Evolutionary conservation across 768 basidiomycete genomes (phyloP).

Genomic region (Fistulinella prunicolor): DNA sequence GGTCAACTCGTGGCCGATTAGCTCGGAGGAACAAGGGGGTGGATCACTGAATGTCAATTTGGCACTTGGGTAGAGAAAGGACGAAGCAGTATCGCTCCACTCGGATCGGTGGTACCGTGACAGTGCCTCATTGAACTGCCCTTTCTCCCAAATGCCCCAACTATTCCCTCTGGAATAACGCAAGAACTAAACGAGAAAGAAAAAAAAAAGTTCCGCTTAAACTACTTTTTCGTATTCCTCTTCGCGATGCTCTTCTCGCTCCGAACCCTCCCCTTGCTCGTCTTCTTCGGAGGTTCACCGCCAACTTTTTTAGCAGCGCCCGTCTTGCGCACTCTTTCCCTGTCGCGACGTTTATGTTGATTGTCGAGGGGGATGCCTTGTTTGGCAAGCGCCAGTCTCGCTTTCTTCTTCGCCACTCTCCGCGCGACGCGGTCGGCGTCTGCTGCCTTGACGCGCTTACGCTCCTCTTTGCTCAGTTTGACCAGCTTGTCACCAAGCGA

Average conservation of each 20-base stretch:
- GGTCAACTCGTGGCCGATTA: no score
- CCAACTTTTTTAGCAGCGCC: slow-evolving; percentile 22
- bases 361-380: slow-evolving; percentile 36
- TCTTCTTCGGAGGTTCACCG: slow-evolving; percentile 19
- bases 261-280: slow-evolving; percentile 46
- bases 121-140: no score
- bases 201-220: no score
- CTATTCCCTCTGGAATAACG: no score
- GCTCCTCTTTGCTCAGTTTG: slow-evolving; percentile 77
- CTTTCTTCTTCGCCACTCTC: slow-evolving; percentile 88
- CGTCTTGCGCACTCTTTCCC: slow-evolving; percentile 48
- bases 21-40: no score
- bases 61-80: no score
- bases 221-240: slow-evolving; percentile 57
- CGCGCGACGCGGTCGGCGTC: slow-evolving; percentile 82
- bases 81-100: no score
- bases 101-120: no score
- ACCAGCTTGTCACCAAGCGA: slow-evolving; percentile 74
- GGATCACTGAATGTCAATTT: no score
- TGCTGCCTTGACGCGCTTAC: slow-evolving; percentile 76
- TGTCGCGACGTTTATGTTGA: slow-evolving; percentile 44
- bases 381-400: slow-evolving; percentile 50
- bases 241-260: slow-evolving; percentile 53
- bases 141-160: no score
- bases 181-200: no score